Evolutionary conservation across 495 filamentous ascomycete genomes (phyloP).

Genomic region (Hyphodiscus hymeniophilus): DNA sequence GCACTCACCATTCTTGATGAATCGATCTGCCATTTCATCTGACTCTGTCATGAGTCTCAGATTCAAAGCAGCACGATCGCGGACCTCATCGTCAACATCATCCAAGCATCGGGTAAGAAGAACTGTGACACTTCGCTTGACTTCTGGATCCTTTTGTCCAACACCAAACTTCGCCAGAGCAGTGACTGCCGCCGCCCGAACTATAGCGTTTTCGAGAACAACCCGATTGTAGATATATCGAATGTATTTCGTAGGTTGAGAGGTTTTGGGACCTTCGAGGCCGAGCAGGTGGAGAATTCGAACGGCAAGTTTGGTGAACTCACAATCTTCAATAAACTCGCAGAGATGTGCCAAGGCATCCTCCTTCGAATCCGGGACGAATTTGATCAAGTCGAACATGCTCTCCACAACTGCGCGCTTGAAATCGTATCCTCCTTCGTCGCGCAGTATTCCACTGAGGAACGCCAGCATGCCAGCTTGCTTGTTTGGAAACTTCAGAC

Average conservation of each 20-base stretch:
- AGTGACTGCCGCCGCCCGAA: constrained; percentile 91
- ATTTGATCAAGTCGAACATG: constrained; percentile 99
- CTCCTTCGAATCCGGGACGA: constrained; percentile 95
- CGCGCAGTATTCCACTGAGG: constrained; percentile 86
- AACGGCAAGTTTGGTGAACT: constrained; percentile 97
- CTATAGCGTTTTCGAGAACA: constrained; percentile 92
- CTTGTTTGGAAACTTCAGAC: constrained; percentile 96
- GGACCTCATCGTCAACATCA: constrained; percentile 95
- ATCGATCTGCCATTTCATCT: constrained; percentile 72
- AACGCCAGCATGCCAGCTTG: constrained; percentile 97
- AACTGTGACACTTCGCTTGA: constrained; percentile 90
- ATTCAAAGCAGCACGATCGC: constrained; percentile 91
- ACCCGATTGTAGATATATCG: constrained; percentile 99
- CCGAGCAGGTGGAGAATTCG: constrained; percentile 90
- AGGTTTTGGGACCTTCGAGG: constrained; percentile 89
- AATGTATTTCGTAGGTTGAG: constrained; percentile 95
- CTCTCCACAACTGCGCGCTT: constrained; percentile 97
- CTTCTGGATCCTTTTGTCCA: constrained; percentile 90
- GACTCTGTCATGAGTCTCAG: constrained; percentile 80
- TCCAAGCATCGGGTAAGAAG: constrained; percentile 90
- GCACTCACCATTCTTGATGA: constrained; percentile 80
- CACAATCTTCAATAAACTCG: constrained; percentile 99
- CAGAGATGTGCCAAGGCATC: constrained; percentile 94
- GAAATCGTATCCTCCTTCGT: constrained; percentile 98
- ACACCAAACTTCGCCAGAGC: constrained; percentile 96